These are phyloP conservation scores for Rozella allomycis DNA, from an alignment of 371 early-diverging fungal species.

Conservation along the genomic window DNA sequence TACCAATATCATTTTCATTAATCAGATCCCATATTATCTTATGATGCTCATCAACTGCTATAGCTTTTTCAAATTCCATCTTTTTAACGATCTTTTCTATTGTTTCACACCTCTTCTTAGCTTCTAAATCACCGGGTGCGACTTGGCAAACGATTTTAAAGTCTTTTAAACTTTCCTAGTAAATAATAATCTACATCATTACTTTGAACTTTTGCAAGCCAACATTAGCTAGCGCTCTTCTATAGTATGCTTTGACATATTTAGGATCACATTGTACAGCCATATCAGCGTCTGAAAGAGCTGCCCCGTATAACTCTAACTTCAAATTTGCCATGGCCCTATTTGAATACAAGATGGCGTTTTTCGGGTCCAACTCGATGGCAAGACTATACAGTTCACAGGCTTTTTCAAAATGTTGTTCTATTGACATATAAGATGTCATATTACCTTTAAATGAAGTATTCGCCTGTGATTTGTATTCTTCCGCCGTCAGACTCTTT, in stretches of 20 bases:
- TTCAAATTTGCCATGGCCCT: conserved; percentile 72
- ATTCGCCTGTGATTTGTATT: too few relatives aligned
- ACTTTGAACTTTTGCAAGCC: conserved; percentile 56
- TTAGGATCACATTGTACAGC: conserved; percentile 61
- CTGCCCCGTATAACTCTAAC: conserved; percentile 70
- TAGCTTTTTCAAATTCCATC: conserved; percentile 58
- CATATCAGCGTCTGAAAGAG: conserved; percentile 48
- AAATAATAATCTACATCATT: too few relatives aligned
- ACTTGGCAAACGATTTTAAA: conserved; percentile 39
- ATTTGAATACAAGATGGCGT: conserved; percentile 71
- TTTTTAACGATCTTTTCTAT: neutral
- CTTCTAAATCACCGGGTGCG: conserved; percentile 21
- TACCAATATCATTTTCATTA: conserved; percentile 23
- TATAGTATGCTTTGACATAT: conserved; percentile 75
- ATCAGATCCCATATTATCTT: conserved; percentile 11
- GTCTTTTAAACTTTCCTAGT: conserved; percentile 61
- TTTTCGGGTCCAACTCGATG: conserved; percentile 52
- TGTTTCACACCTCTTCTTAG: conserved; percentile 11
- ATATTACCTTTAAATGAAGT: too few relatives aligned
- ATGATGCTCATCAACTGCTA: conserved; percentile 30
- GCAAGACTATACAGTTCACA: conserved; percentile 62
- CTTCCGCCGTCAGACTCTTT: too few relatives aligned
- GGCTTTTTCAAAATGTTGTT: too few relatives aligned
- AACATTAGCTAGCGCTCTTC: conserved; percentile 69
- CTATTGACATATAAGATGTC: too few relatives aligned